A percentile compares a stretch with the other conserved stretches of the same genome.
Conservation (phyloP, 78 protist genomes). For the Dictyostelium intermedium region DNA sequence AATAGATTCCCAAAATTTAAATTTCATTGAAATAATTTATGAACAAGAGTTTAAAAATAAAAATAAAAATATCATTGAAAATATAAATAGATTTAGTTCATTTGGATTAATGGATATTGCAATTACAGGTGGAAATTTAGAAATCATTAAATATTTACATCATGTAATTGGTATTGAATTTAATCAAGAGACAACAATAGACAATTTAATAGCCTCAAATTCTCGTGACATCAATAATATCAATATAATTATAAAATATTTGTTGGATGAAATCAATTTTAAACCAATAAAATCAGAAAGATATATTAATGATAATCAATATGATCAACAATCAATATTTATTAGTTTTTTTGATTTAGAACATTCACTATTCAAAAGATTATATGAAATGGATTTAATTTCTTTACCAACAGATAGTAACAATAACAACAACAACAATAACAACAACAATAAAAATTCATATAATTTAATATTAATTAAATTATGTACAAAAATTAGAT, state of each 20-base stretch:
- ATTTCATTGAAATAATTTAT: not conserved
- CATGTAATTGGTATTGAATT: not conserved
- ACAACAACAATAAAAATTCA: not conserved
- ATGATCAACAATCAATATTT: not conserved
- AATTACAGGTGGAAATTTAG: not conserved
- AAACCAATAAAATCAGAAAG: not conserved
- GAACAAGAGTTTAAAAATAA: not conserved
- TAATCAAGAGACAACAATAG: not conserved
- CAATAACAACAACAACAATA: too few species aligned
- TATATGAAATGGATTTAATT: not conserved
- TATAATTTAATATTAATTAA: not conserved
- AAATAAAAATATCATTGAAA: not conserved
- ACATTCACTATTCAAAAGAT: not conserved
- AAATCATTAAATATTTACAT: not conserved
- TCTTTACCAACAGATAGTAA: not conserved
- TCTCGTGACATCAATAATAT: not conserved
- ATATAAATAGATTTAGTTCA: not conserved
- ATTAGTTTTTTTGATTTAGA: not conserved
- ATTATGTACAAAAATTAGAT: not conserved
- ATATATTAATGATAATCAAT: not conserved
- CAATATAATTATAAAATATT: not conserved
- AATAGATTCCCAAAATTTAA: not conserved
- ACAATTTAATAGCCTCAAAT: not conserved
- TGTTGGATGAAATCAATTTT: not conserved
- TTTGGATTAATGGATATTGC: not conserved